Percentiles rank a stretch among this genome's conserved stretches.
phyloP scores from a whole-genome alignment of 1,284 basidiomycete genomes.

The Ganoderma lucidum region DNA sequence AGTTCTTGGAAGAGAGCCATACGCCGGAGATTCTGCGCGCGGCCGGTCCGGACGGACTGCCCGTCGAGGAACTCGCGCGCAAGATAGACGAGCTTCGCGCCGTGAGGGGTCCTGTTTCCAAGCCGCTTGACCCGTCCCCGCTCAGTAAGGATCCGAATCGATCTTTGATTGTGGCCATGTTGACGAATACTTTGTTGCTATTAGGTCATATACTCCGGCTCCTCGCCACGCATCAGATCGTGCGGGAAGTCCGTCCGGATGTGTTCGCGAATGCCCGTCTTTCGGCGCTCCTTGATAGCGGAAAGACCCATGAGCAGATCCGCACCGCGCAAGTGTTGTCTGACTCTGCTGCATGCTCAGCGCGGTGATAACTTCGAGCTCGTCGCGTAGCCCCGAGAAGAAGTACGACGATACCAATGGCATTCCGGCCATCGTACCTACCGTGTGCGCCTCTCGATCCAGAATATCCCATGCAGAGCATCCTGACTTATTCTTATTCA shows the following conservation, averaged over 20 bases:
- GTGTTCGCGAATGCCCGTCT: conserved; percentile 42
- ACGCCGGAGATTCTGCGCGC: conserved; percentile 70
- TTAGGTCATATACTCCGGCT: conserved; percentile 39
- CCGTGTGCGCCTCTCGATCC: conserved; percentile 53
- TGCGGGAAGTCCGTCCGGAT: conserved; percentile 39
- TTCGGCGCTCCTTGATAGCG: conserved; percentile 40
- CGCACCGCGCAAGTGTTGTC: conserved; percentile 38
- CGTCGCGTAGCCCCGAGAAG: conserved; percentile 51
- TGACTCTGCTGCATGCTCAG: background rate
- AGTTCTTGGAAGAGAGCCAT: conserved; percentile 71
- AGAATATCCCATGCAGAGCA: background rate
- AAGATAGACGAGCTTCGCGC: conserved; percentile 13
- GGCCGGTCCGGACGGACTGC: conserved; percentile 60
- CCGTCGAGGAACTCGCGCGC: conserved; percentile 60
- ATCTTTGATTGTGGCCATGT: background rate
- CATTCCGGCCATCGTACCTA: conserved; percentile 67
- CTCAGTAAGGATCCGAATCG: background rate
- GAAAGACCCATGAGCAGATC: conserved; percentile 31
- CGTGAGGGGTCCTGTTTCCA: conserved; percentile 37
- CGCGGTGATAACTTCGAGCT: background rate
- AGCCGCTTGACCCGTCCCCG: conserved; percentile 14
- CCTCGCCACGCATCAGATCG: conserved; percentile 40
- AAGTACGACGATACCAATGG: conserved; percentile 71
- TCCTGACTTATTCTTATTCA: background rate
- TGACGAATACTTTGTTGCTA: background rate